Percentiles rank a stretch among this genome's conserved stretches.
phyloP scores from a whole-genome alignment of 352 stramenopile genomes.

The Globisporangium carolinianum region DNA sequence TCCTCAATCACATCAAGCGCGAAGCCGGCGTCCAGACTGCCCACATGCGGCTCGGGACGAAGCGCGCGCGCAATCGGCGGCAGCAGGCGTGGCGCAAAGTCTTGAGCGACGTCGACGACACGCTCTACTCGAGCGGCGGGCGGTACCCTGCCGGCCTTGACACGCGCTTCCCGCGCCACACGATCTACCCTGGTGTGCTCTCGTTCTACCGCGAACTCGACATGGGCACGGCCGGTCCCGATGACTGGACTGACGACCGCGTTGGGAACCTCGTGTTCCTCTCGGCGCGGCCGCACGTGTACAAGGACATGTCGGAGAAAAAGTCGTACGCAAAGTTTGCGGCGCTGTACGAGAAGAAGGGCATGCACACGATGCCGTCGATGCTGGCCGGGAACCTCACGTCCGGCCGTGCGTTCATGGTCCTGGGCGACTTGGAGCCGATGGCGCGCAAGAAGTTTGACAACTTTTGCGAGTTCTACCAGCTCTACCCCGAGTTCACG shows the following conservation, averaged over 20 bases:
- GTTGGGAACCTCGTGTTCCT: constrained; percentile 98
- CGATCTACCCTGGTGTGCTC: constrained; percentile 97
- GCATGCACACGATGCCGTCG: constrained; percentile 94
- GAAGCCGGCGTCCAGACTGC: constrained; percentile 92
- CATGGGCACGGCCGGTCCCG: constrained; percentile 86
- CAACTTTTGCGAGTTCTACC: constrained; percentile 91
- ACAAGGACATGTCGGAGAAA: constrained; percentile 98
- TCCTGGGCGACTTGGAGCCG: constrained; percentile 93
- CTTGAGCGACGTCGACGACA: constrained; percentile 98
- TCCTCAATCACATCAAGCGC: constrained; percentile 94
- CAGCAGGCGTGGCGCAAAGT: constrained; percentile 96
- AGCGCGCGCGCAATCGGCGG: constrained; percentile 62
- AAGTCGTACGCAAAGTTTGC: constrained; percentile 97
- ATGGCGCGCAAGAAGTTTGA: constrained; percentile 98
- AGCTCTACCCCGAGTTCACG: constrained; percentile 97
- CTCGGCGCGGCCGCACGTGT: constrained; percentile 96
- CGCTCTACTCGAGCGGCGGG: constrained; percentile 93
- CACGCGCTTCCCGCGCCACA: constrained; percentile 87
- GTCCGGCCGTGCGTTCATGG: constrained; percentile 93
- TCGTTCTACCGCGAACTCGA: constrained; percentile 97
- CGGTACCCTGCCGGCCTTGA: constrained; percentile 95
- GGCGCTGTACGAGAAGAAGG: constrained; percentile 86
- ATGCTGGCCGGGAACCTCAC: constrained; percentile 93
- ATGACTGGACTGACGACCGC: constrained; percentile 84
- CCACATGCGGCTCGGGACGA: constrained; percentile 90